phyloP scores from a whole-genome alignment of 2,329 filamentous ascomycete genomes.

The Aureobasidium sp. region DNA sequence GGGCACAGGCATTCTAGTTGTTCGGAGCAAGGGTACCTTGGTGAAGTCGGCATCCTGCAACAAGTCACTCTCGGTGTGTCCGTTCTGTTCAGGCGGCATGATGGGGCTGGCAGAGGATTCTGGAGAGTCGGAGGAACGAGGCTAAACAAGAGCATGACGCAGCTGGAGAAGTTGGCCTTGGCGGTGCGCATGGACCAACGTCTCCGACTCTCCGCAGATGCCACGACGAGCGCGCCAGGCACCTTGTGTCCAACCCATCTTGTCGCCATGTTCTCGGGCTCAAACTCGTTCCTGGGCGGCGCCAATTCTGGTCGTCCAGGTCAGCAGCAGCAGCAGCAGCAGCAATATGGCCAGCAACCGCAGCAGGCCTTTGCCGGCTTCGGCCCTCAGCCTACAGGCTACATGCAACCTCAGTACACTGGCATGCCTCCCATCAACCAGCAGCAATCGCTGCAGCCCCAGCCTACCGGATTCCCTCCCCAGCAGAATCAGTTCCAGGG shows the following conservation, averaged over 20 bases:
- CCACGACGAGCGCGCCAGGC: not conserved
- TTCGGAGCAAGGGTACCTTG: slow-evolving; percentile 11
- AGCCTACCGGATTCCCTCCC: slow-evolving; percentile 29
- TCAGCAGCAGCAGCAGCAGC: too few species aligned
- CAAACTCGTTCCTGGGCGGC: slow-evolving; percentile 78
- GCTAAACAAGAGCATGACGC: not conserved
- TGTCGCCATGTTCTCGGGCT: slow-evolving; percentile 87
- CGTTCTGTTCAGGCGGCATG: slow-evolving; percentile 8
- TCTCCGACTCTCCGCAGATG: not conserved
- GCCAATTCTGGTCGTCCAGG: slow-evolving; percentile 66
- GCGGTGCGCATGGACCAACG: slow-evolving; percentile 2
- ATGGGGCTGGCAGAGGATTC: too few species aligned
- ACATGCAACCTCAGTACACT: slow-evolving; percentile 61
- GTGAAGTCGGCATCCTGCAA: slow-evolving; percentile 20
- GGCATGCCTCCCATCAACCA: slow-evolving; percentile 34
- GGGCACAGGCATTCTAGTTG: not conserved
- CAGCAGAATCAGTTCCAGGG: slow-evolving; percentile 28
- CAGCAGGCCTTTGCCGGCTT: slow-evolving; percentile 36
- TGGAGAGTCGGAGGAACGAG: not conserved
- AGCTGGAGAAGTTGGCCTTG: not conserved
- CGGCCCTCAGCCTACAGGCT: slow-evolving; percentile 49
- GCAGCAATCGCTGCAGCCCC: slow-evolving; percentile 40
- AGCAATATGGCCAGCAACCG: slow-evolving; percentile 37
- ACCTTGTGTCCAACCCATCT: too few species aligned
- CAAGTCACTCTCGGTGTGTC: not conserved